Percentiles rank a stretch among this genome's conserved stretches.
Evolutionary conservation across 495 filamentous ascomycete species (phyloP).

Genomic region (Corynascus novoguineensis): DNA sequence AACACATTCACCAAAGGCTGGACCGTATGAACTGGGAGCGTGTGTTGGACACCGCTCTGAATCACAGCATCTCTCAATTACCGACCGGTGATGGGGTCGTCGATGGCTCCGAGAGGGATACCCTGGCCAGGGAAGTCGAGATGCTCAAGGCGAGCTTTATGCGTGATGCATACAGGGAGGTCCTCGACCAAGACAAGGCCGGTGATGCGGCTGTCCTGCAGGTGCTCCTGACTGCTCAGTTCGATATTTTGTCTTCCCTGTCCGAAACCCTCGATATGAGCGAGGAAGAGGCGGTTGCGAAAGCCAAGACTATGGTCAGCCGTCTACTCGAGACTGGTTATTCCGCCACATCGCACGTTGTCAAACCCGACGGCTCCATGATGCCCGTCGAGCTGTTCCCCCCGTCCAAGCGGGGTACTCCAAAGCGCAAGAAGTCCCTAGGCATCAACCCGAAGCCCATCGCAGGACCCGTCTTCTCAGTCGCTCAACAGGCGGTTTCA

Average conservation of each 20-base stretch:
- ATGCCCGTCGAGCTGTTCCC: constrained; percentile 59
- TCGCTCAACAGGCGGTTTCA: constrained; percentile 35
- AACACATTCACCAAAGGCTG: constrained; percentile 80
- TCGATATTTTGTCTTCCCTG: constrained; percentile 80
- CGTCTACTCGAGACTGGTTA: constrained; percentile 73
- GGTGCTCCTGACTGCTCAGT: constrained; percentile 78
- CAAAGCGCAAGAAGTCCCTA: constrained; percentile 65
- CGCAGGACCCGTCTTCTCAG: constrained; percentile 37
- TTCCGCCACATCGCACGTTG: constrained; percentile 66
- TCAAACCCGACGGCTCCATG: constrained; percentile 79
- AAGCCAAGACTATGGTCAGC: constrained; percentile 71
- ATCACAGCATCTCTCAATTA: constrained; percentile 75
- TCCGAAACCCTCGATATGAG: constrained; percentile 72
- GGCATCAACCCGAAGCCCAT: constrained; percentile 29
- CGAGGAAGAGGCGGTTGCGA: constrained; percentile 73
- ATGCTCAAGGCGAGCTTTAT: constrained; percentile 77
- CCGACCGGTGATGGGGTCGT: constrained; percentile 61
- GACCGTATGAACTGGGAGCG: constrained; percentile 80
- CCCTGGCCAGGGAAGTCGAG: constrained; percentile 74
- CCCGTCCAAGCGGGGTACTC: constrained; percentile 62
- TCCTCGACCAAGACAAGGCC: constrained; percentile 76
- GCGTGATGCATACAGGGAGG: constrained; percentile 68
- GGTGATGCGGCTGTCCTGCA: constrained; percentile 75
- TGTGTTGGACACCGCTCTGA: constrained; percentile 76
- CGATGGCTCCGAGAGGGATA: constrained; percentile 66